Evolutionary conservation across 1,139 yeast species (phyloP).

Genomic region (Pichia sp.): DNA sequence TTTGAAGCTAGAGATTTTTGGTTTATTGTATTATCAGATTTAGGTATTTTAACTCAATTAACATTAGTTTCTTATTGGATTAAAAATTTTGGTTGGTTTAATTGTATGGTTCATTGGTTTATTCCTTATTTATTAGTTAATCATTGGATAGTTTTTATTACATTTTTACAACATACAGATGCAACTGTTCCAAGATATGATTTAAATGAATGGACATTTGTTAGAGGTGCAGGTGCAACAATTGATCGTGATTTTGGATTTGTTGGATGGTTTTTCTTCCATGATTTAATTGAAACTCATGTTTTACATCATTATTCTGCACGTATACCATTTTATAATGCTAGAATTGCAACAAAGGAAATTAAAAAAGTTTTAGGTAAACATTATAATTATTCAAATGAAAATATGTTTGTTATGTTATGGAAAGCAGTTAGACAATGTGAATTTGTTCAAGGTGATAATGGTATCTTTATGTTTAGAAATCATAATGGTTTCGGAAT

Average conservation of each 20-base stretch:
- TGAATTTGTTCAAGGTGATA: conserved; percentile 54
- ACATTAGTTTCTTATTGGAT: conserved; percentile 44
- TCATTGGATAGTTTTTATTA: conserved; percentile 60
- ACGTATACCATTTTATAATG: conserved; percentile 57
- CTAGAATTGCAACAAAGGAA: conserved; percentile 52
- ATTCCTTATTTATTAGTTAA: conserved; percentile 52
- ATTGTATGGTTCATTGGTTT: conserved; percentile 44
- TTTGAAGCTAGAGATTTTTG: conserved; percentile 51
- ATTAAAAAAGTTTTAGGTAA: conserved; percentile 55
- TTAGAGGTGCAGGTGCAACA: conserved; percentile 63
- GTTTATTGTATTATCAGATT: conserved; percentile 47
- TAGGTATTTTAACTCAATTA: conserved; percentile 41
- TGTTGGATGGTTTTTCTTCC: conserved; percentile 51
- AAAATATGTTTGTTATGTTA: conserved; percentile 51
- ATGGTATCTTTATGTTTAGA: conserved; percentile 57
- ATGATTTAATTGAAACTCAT: conserved; percentile 59
- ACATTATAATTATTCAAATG: conserved; percentile 46
- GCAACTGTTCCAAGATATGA: conserved; percentile 53
- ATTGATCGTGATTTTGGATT: conserved; percentile 58
- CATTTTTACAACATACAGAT: conserved; percentile 56
- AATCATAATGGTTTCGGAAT: conserved; percentile 46
- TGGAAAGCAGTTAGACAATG: conserved; percentile 53
- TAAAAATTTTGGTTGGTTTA: conserved; percentile 41
- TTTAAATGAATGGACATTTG: conserved; percentile 52
- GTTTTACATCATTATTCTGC: conserved; percentile 58